Percentiles rank a stretch among this genome's conserved stretches.
These are phyloP conservation scores for Stephanodiscus triporus DNA, from an alignment of 108 stramenopile genomes.

Conservation along the genomic window DNA sequence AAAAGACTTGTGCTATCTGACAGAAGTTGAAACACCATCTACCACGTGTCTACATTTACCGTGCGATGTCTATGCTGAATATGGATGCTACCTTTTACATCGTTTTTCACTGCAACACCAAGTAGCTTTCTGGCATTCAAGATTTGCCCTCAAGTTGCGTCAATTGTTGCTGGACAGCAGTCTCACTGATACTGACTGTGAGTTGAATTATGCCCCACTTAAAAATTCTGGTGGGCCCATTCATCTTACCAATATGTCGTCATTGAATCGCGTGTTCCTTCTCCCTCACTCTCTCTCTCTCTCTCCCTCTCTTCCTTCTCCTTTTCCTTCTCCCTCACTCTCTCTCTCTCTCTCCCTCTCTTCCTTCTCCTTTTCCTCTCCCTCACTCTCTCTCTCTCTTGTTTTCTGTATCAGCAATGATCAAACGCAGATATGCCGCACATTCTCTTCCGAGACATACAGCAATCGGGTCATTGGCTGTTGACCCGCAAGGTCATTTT, in stretches of 20 bases:
- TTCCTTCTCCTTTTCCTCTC: background rate
- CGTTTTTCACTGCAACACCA: constrained; percentile 19
- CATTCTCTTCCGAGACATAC: constrained; percentile 34
- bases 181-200: constrained; percentile 22
- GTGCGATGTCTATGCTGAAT: constrained; percentile 32
- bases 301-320: too few relatives aligned
- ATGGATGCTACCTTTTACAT: constrained; percentile 34
- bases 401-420: constrained; percentile 1
- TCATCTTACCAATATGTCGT: too few relatives aligned
- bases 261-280: too few relatives aligned
- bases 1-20: constrained; percentile 35
- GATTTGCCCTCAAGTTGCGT: constrained; percentile 23
- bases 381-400: background rate
- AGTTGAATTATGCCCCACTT: too few relatives aligned
- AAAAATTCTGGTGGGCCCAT: too few relatives aligned
- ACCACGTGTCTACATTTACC: constrained; percentile 34
- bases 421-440: constrained; percentile 30
- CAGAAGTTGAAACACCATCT: constrained; percentile 16
- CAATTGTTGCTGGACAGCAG: constrained; percentile 22
- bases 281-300: too few relatives aligned
- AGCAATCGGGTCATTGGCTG: constrained; percentile 27
- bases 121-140: constrained; percentile 34
- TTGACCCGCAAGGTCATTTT: constrained; percentile 8
- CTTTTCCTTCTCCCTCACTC: too few relatives aligned
- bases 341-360: too few relatives aligned